Evolutionary conservation across 257 asterid species (phyloP).

Genomic region (Nicotiana noctiflora): DNA sequence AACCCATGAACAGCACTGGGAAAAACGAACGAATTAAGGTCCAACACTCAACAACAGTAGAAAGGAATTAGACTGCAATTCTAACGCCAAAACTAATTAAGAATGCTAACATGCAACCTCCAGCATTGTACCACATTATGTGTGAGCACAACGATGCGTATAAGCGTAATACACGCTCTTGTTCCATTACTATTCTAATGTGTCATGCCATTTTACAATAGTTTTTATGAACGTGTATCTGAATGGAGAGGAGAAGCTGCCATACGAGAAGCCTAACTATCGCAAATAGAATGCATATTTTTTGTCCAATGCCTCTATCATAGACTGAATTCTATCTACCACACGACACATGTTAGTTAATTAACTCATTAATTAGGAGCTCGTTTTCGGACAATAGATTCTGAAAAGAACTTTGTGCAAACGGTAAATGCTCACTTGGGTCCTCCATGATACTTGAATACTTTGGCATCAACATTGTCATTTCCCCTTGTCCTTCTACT

Average conservation of each 20-base stretch:
- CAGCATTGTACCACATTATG: neutral
- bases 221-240: neutral
- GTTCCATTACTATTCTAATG: neutral
- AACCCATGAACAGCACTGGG: neutral
- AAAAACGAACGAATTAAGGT: neutral
- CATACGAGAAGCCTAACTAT: neutral
- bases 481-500: neutral
- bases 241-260: neutral
- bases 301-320: neutral
- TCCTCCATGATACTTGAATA: conserved; percentile 2
- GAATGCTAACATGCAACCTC: neutral
- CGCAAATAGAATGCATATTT: neutral
- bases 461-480: conserved; percentile 4
- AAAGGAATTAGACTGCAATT: neutral
- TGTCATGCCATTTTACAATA: neutral
- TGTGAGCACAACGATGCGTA: neutral
- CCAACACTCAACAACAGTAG: neutral
- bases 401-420: neutral
- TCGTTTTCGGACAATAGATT: neutral
- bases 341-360: neutral
- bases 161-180: neutral
- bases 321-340: neutral
- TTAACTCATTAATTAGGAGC: neutral
- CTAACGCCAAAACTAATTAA: neutral
- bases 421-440: neutral